phyloP scores from a whole-genome alignment of 331 rosid species.

The Stylosanthes scabra region DNA sequence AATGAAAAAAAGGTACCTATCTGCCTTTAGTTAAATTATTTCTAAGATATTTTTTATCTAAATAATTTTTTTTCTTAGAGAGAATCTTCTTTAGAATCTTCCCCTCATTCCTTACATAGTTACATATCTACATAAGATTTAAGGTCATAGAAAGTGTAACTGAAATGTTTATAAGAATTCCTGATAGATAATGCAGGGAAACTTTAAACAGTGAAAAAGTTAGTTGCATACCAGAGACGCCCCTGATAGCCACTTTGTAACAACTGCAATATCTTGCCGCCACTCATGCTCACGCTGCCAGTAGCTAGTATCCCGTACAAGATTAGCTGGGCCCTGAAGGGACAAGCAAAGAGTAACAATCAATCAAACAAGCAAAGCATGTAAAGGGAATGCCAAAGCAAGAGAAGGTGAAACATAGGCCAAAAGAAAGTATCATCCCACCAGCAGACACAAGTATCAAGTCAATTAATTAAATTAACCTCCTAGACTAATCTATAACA shows the following conservation, averaged over 20 bases:
- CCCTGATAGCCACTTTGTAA: conserved; percentile 95
- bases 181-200: neutral
- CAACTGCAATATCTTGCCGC: conserved; percentile 95
- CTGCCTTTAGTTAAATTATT: conserved; percentile 15
- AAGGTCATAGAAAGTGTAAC: neutral
- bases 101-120: conserved; percentile 6
- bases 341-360: conserved; percentile 35
- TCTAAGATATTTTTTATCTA: neutral
- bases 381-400: conserved; percentile 7
- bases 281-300: conserved; percentile 92
- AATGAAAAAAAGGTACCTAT: neutral
- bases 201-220: conserved; percentile 30
- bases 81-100: neutral
- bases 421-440: conserved; percentile 2
- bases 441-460: conserved; percentile 13
- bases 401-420: conserved; percentile 4
- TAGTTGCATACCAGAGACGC: conserved; percentile 73
- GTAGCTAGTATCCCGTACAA: conserved; percentile 75
- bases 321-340: conserved; percentile 82
- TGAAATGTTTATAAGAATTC: conserved; percentile 12
- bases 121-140: neutral
- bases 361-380: conserved; percentile 3
- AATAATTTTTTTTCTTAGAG: neutral
- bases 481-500: conserved; percentile 7
- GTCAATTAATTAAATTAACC: conserved; percentile 28